Conservation (phyloP, 257 asterid genomes). For the Verbena officinalis region DNA sequence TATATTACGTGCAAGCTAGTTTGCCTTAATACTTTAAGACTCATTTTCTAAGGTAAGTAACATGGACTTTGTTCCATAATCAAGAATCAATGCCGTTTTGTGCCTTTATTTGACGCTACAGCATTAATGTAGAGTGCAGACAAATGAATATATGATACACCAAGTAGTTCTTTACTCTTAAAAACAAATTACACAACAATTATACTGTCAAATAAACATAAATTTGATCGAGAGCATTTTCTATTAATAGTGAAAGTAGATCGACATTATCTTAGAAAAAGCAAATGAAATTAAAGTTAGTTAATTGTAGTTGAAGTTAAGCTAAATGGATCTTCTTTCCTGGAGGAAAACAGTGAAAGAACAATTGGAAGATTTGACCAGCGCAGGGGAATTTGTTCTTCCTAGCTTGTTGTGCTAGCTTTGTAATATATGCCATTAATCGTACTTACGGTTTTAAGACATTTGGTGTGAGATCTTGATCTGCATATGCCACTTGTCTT, state of each 20-base stretch:
- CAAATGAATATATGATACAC: no score
- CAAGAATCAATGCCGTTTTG: constrained; percentile 32
- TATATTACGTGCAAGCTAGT: constrained; percentile 49
- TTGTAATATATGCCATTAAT: constrained; percentile 19
- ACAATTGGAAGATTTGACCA: constrained; percentile 18
- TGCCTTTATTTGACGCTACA: constrained; percentile 10
- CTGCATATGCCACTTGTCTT: constrained; percentile 16
- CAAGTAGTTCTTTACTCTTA: no score
- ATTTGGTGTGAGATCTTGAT: constrained; percentile 15
- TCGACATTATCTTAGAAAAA: neutral
- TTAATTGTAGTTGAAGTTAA: constrained; percentile 11
- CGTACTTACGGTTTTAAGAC: neutral
- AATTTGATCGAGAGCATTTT: no score
- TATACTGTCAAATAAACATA: no score
- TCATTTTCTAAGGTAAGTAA: constrained; percentile 50
- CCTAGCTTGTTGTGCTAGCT: constrained; percentile 24
- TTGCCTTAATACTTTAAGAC: constrained; percentile 37
- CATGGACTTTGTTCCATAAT: constrained; percentile 23
- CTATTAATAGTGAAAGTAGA: constrained; percentile 15
- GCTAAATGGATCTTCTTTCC: constrained; percentile 10
- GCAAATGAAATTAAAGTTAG: constrained; percentile 12
- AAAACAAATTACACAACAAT: no score
- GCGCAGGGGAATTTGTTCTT: constrained; percentile 55
- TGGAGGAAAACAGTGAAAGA: constrained; percentile 4
- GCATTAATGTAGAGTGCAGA: no score